phyloP scores from a whole-genome alignment of 306 rosid genomes.

The Hippophae rhamnoides region DNA sequence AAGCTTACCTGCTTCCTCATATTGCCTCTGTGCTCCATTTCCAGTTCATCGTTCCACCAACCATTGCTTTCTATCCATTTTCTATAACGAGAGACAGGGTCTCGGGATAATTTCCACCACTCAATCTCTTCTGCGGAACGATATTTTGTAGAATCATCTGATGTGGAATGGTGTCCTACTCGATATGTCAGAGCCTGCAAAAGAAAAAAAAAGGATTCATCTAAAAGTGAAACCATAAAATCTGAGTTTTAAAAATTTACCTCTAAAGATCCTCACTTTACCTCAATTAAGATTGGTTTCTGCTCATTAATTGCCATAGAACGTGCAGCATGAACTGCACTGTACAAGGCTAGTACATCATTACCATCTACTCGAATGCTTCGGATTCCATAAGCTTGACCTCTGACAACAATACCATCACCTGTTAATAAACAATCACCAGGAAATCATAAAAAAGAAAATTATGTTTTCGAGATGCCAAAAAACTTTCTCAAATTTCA shows the following conservation, averaged over 20 bases:
- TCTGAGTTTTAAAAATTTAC: neutral
- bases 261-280: slow-evolving; percentile 14
- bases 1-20: slow-evolving; percentile 51
- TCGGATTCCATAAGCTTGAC: slow-evolving; percentile 73
- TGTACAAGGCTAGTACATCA: slow-evolving; percentile 73
- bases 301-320: slow-evolving; percentile 66
- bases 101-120: slow-evolving; percentile 61
- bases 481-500: slow-evolving; percentile 8
- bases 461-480: slow-evolving; percentile 2
- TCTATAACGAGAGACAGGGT: slow-evolving; percentile 73
- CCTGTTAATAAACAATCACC: slow-evolving; percentile 35
- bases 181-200: slow-evolving; percentile 82
- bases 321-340: slow-evolving; percentile 72
- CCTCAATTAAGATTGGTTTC: slow-evolving; percentile 83
- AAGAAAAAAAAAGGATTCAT: neutral
- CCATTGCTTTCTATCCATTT: slow-evolving; percentile 82
- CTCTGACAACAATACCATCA: slow-evolving; percentile 80
- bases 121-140: slow-evolving; percentile 68
- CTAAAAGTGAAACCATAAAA: neutral
- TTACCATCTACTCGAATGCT: slow-evolving; percentile 93
- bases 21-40: slow-evolving; percentile 51
- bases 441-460: neutral
- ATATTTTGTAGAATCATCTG: slow-evolving; percentile 93
- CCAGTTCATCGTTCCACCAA: slow-evolving; percentile 69
- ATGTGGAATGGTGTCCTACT: slow-evolving; percentile 94